Conservation (phyloP, 345 rosid species). For the Lepidium didymum region DNA sequence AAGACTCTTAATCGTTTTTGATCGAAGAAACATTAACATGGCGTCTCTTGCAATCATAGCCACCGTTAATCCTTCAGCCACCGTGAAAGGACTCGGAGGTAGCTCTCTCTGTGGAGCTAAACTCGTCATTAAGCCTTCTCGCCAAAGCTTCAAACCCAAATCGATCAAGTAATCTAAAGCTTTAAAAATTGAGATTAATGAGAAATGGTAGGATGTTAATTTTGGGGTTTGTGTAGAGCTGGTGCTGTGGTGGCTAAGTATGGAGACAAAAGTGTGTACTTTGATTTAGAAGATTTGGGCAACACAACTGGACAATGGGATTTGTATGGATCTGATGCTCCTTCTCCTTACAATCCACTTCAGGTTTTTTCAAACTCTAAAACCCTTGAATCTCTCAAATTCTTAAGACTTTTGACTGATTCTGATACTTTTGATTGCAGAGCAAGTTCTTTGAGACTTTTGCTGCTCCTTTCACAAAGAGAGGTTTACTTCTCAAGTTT, state of each 20-base stretch:
- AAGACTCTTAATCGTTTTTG: background rate
- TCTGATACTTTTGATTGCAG: constrained; percentile 31
- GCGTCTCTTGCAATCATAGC: constrained; percentile 71
- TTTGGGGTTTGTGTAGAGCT: constrained; percentile 24
- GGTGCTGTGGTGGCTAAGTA: constrained; percentile 81
- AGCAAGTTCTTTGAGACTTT: constrained; percentile 97
- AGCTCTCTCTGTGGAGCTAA: constrained; percentile 68
- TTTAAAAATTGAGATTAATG: background rate
- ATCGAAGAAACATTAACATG: constrained; percentile 37
- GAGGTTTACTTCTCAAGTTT: constrained; percentile 90
- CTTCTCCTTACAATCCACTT: constrained; percentile 91
- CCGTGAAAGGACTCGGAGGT: constrained; percentile 67
- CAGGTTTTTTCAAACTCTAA: constrained; percentile 39
- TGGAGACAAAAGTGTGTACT: constrained; percentile 95
- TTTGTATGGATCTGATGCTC: constrained; percentile 92
- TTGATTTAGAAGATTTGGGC: constrained; percentile 92
- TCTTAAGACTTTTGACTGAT: background rate
- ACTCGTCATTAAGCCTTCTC: constrained; percentile 60
- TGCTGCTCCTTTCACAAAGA: constrained; percentile 92
- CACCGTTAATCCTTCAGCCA: constrained; percentile 43
- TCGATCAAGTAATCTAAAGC: constrained; percentile 11
- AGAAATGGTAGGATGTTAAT: background rate
- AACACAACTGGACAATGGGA: constrained; percentile 98
- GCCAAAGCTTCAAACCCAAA: constrained; percentile 49
- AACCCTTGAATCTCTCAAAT: background rate